Percentiles rank a stretch among this genome's conserved stretches.
These are phyloP conservation scores for Urtica urens DNA, from an alignment of 306 rosid genomes.

Conservation along the genomic window DNA sequence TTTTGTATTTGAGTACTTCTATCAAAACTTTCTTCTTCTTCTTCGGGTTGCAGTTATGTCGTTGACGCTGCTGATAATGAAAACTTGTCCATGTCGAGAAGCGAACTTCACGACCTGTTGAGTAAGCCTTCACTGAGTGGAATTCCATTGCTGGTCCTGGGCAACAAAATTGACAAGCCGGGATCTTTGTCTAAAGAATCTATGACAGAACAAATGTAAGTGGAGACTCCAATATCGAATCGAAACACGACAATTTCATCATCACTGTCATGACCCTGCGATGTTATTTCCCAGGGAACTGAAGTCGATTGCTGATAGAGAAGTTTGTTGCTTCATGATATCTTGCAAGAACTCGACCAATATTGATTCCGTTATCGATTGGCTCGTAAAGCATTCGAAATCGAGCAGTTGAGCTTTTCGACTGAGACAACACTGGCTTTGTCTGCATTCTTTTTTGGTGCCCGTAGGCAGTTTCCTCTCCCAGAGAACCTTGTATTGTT, in stretches of 20 bases:
- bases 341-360: conserved; percentile 66
- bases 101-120: conserved; percentile 80
- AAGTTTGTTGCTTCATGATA: conserved; percentile 66
- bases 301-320: conserved; percentile 41
- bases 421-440: too few species aligned
- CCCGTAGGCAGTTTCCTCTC: too few species aligned
- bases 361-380: conserved; percentile 45
- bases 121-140: conserved; percentile 73
- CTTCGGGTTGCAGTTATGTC: conserved; percentile 55
- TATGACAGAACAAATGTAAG: conserved; percentile 74
- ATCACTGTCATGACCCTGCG: not conserved
- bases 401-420: conserved; percentile 36
- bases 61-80: conserved; percentile 90
- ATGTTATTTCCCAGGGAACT: conserved; percentile 45
- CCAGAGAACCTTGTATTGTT: too few species aligned
- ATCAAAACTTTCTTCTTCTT: not conserved
- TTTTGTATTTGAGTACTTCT: not conserved
- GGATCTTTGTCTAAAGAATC: conserved; percentile 69
- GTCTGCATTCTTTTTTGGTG: not conserved
- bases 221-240: not conserved
- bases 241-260: not conserved
- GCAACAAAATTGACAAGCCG: conserved; percentile 74
- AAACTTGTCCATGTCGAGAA: conserved; percentile 52
- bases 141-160: conserved; percentile 75
- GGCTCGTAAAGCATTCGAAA: conserved; percentile 63